Evolutionary conservation across 1,284 basidiomycete species (phyloP).

Genomic region (Clitocybe nebularis): DNA sequence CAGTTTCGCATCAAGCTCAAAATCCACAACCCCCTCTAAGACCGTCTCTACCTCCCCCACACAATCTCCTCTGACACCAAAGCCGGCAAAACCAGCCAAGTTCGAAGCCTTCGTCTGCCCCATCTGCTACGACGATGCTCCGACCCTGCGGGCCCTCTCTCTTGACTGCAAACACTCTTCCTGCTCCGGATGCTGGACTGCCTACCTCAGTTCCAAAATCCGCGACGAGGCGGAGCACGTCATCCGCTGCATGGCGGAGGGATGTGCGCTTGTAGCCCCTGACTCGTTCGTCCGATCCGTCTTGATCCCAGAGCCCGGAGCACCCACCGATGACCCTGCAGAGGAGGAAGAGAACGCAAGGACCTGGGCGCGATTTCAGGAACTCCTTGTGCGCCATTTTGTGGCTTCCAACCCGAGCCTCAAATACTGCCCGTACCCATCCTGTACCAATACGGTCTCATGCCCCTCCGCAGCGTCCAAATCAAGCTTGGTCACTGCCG

Average conservation of each 20-base stretch:
- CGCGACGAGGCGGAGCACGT: constrained; percentile 85
- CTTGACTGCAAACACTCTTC: constrained; percentile 81
- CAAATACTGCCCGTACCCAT: constrained; percentile 90
- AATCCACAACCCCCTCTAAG: constrained; percentile 29
- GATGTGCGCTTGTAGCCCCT: constrained; percentile 76
- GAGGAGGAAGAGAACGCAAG: constrained; percentile 40
- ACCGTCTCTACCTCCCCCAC: constrained; percentile 24
- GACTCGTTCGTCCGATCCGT: constrained; percentile 55
- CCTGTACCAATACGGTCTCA: constrained; percentile 85
- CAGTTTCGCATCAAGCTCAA: constrained; percentile 29
- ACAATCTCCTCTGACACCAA: constrained; percentile 25
- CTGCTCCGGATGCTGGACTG: constrained; percentile 85
- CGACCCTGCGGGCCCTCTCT: constrained; percentile 52
- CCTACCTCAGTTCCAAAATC: constrained; percentile 85
- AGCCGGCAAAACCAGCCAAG: constrained; percentile 25
- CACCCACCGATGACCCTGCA: constrained; percentile 18
- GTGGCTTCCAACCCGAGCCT: constrained; percentile 83
- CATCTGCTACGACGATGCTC: constrained; percentile 85
- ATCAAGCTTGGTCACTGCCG: constrained; percentile 71
- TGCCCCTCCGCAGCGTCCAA: constrained; percentile 76
- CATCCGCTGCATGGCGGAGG: constrained; percentile 92
- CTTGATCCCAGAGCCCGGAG: constrained; percentile 26
- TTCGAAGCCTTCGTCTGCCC: constrained; percentile 74
- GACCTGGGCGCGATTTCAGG: constrained; percentile 71
- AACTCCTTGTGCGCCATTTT: constrained; percentile 86